Base-by-base conservation (phyloP, 768 basidiomycete species). In the Candolleomyces eurysporus region DNA sequence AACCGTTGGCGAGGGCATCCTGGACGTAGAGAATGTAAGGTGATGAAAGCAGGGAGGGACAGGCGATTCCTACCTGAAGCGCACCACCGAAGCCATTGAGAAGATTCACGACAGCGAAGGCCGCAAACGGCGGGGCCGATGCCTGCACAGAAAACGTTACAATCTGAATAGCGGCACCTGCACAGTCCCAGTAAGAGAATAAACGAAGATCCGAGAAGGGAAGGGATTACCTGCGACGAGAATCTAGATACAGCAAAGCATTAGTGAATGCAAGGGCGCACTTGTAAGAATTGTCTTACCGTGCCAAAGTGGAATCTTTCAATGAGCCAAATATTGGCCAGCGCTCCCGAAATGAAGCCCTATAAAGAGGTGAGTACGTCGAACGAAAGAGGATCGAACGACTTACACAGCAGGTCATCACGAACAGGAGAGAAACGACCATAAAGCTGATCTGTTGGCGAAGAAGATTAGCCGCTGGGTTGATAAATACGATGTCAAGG, bases 1-100 rank as follows among this genome's bases (percentile, higher is more conserved):
- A 91, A 7, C 85, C 88, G 66, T 89, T 89, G 1, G 88, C 82
- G 72, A 89, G 89, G 0, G 89, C 88, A 62, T 90, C 86, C 85
- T 90, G 51, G 11, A n/a, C 52, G 26, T 5, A 40, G 26, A 54
- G 19, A 13, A 11, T 4, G 19, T 31, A 14, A 31, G 17, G 30
- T 55, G 57, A 39, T 31, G 32, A 30, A 17, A 22, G 21, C 19
- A 17, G 36, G 52, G 19, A 54, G 26, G n/a, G 55, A 32, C 50
- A 8, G 22, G 22, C 32, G 39, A 21, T 21, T 7, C 45, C 60
- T 26, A 85, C 87, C 74, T 80, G 76, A 4, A 82, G 66, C 1
- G 79, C 76, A 26, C 77, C 55, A 0, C 82, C 81, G 3, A 77
- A 66, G 1, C 81, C 82, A 58, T 79, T 80, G 56, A 82, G 72